These are phyloP conservation scores for Thelephora terrestris DNA, from an alignment of 1,284 basidiomycete genomes.

Conservation along the genomic window DNA sequence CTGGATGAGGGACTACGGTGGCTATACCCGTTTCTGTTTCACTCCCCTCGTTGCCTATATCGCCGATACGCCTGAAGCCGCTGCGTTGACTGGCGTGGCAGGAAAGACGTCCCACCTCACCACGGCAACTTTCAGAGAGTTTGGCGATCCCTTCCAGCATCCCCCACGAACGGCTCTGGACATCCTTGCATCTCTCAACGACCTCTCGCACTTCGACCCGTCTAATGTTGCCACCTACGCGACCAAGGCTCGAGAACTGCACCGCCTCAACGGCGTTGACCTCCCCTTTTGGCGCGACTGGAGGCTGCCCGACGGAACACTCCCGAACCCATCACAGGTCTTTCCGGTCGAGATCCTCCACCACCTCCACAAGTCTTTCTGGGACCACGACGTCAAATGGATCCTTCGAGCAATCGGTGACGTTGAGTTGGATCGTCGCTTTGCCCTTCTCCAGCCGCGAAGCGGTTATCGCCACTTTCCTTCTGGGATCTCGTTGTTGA, in stretches of 20 bases:
- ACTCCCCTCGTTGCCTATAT: slow-evolving; percentile 1
- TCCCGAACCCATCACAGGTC: slow-evolving; percentile 6
- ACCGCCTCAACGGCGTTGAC: slow-evolving; percentile 6
- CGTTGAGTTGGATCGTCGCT: slow-evolving; percentile 5
- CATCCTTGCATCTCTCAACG: too few relatives aligned
- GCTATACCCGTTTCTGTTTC: too few relatives aligned
- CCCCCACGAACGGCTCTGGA: too few relatives aligned
- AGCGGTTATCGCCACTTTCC: neutral
- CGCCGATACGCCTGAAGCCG: slow-evolving; percentile 6
- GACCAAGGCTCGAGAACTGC: too few relatives aligned
- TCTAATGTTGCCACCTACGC: too few relatives aligned
- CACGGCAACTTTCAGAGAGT: slow-evolving; percentile 9
- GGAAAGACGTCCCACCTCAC: slow-evolving; percentile 1
- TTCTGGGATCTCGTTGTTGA: neutral
- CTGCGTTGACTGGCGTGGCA: neutral
- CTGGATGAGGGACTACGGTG: too few relatives aligned
- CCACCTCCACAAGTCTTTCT: slow-evolving; percentile 3
- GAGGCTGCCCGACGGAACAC: too few relatives aligned
- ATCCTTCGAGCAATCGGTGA: slow-evolving; percentile 4
- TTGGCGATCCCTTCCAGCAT: neutral
- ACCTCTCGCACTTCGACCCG: too few relatives aligned
- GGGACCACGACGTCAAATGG: slow-evolving; percentile 9
- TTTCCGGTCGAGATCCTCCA: slow-evolving; percentile 4
- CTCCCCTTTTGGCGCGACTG: slow-evolving; percentile 9
- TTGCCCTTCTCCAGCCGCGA: slow-evolving; percentile 3